These are phyloP conservation scores for Sugiyamaella marilandica DNA, from an alignment of 805 yeast genomes.

Conservation along the genomic window DNA sequence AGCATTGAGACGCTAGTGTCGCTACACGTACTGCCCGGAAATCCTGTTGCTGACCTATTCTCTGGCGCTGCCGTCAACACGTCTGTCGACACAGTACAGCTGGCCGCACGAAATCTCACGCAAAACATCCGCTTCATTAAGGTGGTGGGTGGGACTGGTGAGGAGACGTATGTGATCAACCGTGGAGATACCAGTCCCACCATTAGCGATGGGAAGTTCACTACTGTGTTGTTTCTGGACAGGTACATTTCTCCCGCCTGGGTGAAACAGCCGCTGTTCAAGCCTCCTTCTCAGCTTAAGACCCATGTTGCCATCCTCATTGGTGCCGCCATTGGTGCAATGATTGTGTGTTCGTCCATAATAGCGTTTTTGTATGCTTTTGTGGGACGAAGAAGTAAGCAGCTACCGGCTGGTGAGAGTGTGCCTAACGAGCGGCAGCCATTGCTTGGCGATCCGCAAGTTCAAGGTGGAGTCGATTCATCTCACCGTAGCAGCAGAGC, in stretches of 20 bases:
- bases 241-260: constrained; percentile 32
- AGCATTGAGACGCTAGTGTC: constrained; percentile 52
- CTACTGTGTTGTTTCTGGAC: constrained; percentile 31
- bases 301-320: constrained; percentile 30
- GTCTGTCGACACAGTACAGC: constrained; percentile 20
- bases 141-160: constrained; percentile 22
- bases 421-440: constrained; percentile 12
- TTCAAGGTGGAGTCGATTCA: neutral
- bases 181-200: constrained; percentile 26
- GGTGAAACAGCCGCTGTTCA: constrained; percentile 22
- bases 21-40: constrained; percentile 64
- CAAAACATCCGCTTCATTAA: constrained; percentile 25
- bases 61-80: constrained; percentile 25
- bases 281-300: constrained; percentile 28
- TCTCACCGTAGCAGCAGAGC: neutral
- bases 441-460: constrained; percentile 5
- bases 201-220: constrained; percentile 18
- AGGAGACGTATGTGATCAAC: constrained; percentile 21
- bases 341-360: constrained; percentile 17
- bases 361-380: constrained; percentile 13
- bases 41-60: constrained; percentile 33
- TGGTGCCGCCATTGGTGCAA: constrained; percentile 29
- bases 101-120: constrained; percentile 19
- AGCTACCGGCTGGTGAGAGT: neutral
- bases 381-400: constrained; percentile 10